A percentile compares a stretch with the other conserved stretches of the same genome.
phyloP scores from a whole-genome alignment of 2,329 filamentous ascomycete species.

The Pseudocercospora crystallina region DNA sequence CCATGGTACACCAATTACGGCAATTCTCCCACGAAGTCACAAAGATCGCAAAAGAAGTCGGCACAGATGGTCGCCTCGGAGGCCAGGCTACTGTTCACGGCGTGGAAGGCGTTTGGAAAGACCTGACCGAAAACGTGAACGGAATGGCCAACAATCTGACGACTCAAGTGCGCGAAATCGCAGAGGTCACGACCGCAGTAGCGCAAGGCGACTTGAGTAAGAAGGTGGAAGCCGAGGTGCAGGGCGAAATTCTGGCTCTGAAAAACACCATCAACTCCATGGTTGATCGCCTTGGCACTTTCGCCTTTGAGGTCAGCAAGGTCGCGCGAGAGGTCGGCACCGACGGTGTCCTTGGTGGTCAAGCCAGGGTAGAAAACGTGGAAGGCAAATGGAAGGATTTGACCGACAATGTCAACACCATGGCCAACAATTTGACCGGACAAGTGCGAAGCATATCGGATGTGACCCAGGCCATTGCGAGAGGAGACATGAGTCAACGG shows the following conservation, averaged over 20 bases:
- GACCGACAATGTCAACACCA: constrained; percentile 67
- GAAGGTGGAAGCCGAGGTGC: constrained; percentile 53
- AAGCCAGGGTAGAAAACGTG: constrained; percentile 64
- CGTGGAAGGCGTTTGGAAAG: constrained; percentile 55
- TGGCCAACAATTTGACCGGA: constrained; percentile 63
- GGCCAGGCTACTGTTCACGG: constrained; percentile 54
- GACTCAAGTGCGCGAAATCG: constrained; percentile 55
- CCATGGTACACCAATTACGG: constrained; percentile 54
- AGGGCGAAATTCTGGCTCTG: constrained; percentile 57
- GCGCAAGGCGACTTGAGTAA: constrained; percentile 53
- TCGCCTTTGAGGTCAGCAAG: constrained; percentile 65
- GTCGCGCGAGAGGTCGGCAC: constrained; percentile 65
- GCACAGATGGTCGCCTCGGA: constrained; percentile 52
- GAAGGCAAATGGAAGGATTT: constrained; percentile 68
- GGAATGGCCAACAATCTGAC: constrained; percentile 53
- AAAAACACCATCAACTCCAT: constrained; percentile 83
- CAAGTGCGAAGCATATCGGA: constrained; percentile 88
- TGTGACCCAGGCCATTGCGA: constrained; percentile 91
- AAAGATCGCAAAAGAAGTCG: constrained; percentile 54
- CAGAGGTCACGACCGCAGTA: constrained; percentile 54
- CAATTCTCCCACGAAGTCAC: constrained; percentile 56
- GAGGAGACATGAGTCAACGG: constrained; percentile 93
- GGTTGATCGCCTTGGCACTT: constrained; percentile 64
- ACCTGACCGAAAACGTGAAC: constrained; percentile 56
- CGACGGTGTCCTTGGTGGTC: constrained; percentile 63